Evolutionary conservation across 768 basidiomycete genomes (phyloP).

Genomic region (Lanmaoa rubissima): DNA sequence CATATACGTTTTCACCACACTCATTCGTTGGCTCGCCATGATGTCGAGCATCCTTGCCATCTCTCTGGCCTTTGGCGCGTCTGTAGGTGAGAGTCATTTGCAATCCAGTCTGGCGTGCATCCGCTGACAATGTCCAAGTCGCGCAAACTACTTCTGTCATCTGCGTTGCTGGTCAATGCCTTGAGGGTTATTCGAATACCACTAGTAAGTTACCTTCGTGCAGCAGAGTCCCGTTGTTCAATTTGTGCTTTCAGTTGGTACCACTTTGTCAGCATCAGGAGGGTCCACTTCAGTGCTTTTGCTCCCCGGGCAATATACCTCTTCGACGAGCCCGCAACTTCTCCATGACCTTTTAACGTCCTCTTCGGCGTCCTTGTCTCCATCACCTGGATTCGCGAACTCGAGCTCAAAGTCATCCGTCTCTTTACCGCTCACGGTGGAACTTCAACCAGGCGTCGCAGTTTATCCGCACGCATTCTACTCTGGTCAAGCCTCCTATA

Average conservation of each 20-base stretch:
- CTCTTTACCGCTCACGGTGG: conserved; percentile 66
- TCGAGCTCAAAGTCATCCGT: conserved; percentile 43
- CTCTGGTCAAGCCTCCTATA: conserved; percentile 62
- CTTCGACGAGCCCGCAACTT: conserved; percentile 67
- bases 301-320: conserved; percentile 75
- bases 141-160: conserved; percentile 64
- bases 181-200: conserved; percentile 73
- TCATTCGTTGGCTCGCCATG: conserved; percentile 36
- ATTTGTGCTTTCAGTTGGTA: conserved; percentile 54
- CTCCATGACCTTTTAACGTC: conserved; percentile 68
- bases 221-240: conserved; percentile 10
- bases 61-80: conserved; percentile 37
- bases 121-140: conserved; percentile 32
- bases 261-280: conserved; percentile 56
- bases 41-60: conserved; percentile 38
- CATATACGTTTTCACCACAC: conserved; percentile 17
- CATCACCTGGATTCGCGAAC: conserved; percentile 64
- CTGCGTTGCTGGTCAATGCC: conserved; percentile 87
- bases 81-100: conserved; percentile 34
- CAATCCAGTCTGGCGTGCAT: background rate
- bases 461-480: conserved; percentile 63
- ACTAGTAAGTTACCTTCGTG: conserved; percentile 47
- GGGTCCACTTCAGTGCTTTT: conserved; percentile 54
- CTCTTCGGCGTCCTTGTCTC: conserved; percentile 54
- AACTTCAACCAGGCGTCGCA: conserved; percentile 63